Conservation (phyloP, 2,329 filamentous ascomycete species). For the Phyllosticta citrichinensis region DNA sequence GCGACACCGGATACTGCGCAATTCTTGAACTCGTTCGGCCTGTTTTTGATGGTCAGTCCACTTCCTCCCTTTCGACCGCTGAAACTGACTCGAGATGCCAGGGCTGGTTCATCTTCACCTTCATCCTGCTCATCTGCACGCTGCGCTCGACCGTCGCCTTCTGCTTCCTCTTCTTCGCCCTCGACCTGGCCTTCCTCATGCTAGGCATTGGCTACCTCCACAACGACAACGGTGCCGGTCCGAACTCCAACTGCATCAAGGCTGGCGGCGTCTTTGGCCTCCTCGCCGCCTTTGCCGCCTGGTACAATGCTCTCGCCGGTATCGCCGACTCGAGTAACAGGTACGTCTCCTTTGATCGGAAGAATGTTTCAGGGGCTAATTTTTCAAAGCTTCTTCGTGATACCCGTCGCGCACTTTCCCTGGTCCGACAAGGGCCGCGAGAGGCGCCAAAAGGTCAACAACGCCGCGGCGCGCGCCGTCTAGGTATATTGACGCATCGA, state of each 20-base stretch:
- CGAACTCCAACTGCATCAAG: conserved; percentile 37
- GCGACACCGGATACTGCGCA: conserved; percentile 39
- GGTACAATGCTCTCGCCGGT: conserved; percentile 47
- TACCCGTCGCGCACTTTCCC: conserved; percentile 88
- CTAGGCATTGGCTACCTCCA: conserved; percentile 45
- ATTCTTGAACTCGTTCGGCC: conserved; percentile 45
- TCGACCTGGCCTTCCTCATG: conserved; percentile 49
- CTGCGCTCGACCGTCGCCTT: conserved; percentile 51
- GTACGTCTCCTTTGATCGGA: conserved; percentile 15
- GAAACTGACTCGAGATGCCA: conserved; percentile 21
- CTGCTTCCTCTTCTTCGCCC: conserved; percentile 47
- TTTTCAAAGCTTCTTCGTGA: conserved; percentile 68
- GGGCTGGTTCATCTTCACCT: conserved; percentile 51
- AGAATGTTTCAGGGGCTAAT: conserved; percentile 10
- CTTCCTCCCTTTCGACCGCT: not conserved
- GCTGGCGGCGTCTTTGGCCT: conserved; percentile 45
- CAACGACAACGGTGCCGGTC: conserved; percentile 25
- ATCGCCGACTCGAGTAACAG: conserved; percentile 45
- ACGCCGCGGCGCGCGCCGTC: conserved; percentile 26
- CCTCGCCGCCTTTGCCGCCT: conserved; percentile 43
- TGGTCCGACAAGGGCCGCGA: conserved; percentile 55
- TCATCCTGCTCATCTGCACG: conserved; percentile 45
- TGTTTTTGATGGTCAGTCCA: conserved; percentile 43
- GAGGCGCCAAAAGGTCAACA: conserved; percentile 29
- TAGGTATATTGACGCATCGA: not conserved